phyloP scores from a whole-genome alignment of 192 early-diverging fungal genomes.

The Coemansia sp. region DNA sequence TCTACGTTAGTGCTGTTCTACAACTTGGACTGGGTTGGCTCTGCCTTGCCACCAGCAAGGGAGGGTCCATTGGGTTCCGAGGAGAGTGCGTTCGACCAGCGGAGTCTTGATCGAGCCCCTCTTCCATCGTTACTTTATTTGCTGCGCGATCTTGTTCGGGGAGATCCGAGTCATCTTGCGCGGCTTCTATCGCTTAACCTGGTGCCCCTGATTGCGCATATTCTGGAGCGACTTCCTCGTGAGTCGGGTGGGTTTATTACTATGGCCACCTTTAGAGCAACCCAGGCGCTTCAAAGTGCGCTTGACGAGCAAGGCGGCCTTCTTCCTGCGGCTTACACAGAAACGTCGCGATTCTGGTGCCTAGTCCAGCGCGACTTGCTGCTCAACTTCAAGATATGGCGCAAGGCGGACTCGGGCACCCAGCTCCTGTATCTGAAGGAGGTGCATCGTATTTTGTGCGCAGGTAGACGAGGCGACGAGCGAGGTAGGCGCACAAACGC shows the following conservation, averaged over 20 bases:
- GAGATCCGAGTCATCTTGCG: slow-evolving; percentile 21
- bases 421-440: slow-evolving; percentile 30
- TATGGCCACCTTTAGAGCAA: slow-evolving; percentile 28
- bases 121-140: slow-evolving; percentile 35
- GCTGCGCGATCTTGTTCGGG: slow-evolving; percentile 31
- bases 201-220: slow-evolving; percentile 25
- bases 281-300: slow-evolving; percentile 29
- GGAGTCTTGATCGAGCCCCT: slow-evolving; percentile 15
- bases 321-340: slow-evolving; percentile 14
- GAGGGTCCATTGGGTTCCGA: slow-evolving; percentile 41
- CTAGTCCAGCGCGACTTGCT: slow-evolving; percentile 34
- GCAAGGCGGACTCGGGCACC: slow-evolving; percentile 13
- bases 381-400: slow-evolving; percentile 37
- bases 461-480: slow-evolving; percentile 22
- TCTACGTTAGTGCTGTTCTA: slow-evolving; percentile 21
- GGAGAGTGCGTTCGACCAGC: slow-evolving; percentile 30
- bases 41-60: slow-evolving; percentile 13
- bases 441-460: slow-evolving; percentile 21
- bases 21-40: slow-evolving; percentile 36
- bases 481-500: slow-evolving; percentile 33
- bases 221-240: slow-evolving; percentile 16
- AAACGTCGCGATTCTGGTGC: slow-evolving; percentile 29
- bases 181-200: slow-evolving; percentile 18
- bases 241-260: slow-evolving; percentile 19
- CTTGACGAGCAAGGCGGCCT: slow-evolving; percentile 39